phyloP scores from a whole-genome alignment of 164 flowering plant species.

The Chloranthus sessilifolius region DNA sequence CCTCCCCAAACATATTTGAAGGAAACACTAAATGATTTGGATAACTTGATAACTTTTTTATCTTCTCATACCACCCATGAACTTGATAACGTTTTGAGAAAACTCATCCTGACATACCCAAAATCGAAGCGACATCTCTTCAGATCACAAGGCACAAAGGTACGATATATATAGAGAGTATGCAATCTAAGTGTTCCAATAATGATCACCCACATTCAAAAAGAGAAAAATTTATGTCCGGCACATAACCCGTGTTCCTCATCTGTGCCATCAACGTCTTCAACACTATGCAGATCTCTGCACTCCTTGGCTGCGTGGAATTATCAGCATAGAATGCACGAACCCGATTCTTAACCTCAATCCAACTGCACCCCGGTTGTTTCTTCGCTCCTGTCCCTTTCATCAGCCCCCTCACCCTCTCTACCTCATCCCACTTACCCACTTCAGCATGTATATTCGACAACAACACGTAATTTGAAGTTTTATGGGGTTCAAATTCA shows the following conservation, averaged over 20 bases:
- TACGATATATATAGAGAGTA: no score
- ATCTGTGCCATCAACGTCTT: slow-evolving; percentile 11
- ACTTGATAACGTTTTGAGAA: no score
- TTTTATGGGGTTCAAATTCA: slow-evolving; percentile 19
- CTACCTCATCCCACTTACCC: slow-evolving; percentile 23
- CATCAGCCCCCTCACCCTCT: slow-evolving; percentile 18
- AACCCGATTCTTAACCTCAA: slow-evolving; percentile 15
- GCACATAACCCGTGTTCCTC: slow-evolving; percentile 7
- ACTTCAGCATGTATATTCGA: slow-evolving; percentile 20
- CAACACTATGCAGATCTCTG: slow-evolving; percentile 9
- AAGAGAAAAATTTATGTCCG: slow-evolving; percentile 4
- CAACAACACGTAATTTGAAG: slow-evolving; percentile 19
- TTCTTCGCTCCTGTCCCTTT: slow-evolving; percentile 15
- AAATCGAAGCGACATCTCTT: no score
- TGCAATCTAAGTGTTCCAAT: no score
- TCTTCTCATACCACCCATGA: no score
- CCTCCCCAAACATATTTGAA: no score
- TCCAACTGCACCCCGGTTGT: slow-evolving; percentile 21
- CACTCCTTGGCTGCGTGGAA: slow-evolving; percentile 9
- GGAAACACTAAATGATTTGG: no score
- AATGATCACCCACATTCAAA: slow-evolving; percentile 7
- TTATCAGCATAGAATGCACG: slow-evolving; percentile 21
- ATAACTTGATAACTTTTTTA: no score
- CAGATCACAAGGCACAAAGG: no score
- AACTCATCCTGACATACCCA: no score